These are phyloP conservation scores for Monilinia fructicola DNA, from an alignment of 2,329 filamentous ascomycete genomes.

Conservation along the genomic window DNA sequence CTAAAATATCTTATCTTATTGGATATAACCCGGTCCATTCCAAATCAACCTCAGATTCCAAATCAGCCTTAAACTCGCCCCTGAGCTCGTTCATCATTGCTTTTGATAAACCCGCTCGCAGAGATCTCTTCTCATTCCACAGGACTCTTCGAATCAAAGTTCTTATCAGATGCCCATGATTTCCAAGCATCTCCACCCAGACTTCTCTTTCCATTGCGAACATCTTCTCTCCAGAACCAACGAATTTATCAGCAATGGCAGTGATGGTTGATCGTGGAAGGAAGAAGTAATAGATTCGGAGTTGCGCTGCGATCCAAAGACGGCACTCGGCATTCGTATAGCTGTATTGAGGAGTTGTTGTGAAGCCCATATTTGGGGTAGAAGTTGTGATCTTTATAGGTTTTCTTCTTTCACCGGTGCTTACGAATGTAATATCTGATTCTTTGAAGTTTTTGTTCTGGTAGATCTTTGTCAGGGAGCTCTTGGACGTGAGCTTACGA, in stretches of 20 bases:
- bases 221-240: not conserved
- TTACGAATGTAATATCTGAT: not conserved
- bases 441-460: not conserved
- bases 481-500: not conserved
- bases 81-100: not conserved
- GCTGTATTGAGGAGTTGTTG: not conserved
- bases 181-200: conserved; percentile 5
- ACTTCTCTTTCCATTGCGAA: conserved; percentile 4
- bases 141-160: conserved; percentile 11
- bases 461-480: not conserved
- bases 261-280: not conserved
- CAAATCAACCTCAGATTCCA: not conserved
- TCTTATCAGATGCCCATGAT: conserved; percentile 1
- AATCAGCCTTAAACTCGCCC: not conserved
- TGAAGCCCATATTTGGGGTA: not conserved
- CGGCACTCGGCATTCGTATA: not conserved
- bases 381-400: not conserved
- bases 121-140: conserved; percentile 3
- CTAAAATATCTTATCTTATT: not conserved
- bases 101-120: not conserved
- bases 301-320: conserved; percentile 4
- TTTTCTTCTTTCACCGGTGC: not conserved
- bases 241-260: not conserved
- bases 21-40: conserved; percentile 11
- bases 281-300: not conserved